Base-by-base conservation (phyloP, 1,284 basidiomycete species). In the Gomphus bonarii region DNA sequence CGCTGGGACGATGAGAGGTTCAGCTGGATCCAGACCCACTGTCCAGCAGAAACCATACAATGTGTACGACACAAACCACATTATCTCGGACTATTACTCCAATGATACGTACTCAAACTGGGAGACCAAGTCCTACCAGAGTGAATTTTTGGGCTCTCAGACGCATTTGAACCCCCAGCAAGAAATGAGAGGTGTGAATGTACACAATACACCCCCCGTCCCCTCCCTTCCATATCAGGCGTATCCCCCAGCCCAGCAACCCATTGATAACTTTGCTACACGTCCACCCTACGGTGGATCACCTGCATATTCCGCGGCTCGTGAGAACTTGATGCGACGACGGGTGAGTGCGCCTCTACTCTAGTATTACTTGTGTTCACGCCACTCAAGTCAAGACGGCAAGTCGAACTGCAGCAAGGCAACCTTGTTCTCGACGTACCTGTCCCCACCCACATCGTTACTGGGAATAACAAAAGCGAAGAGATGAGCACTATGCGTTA, bases 401-500 rank as follows among this genome's bases (percentile, higher is more conserved):
- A 91, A 64, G 84, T 94, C 61, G 85, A 85, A 64, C 80, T 95
- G 42, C 77, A 84, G 69, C 77, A 92, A 59, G 90, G 89, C 36
- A 93, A 93, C 69, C 73, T 93, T 49, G 85, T 92, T 33, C 78
- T 92, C 62, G 90, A 92, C 66, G 81, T 90, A 57, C 81, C 79
- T 18, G 89, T 90, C 3, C 89, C 91, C 4, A 79, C 79, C 46
- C 80, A 84, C 61, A 91, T 91, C 64, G 72, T 94, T 33, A 88
- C 88, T 3, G 77, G 76, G 52, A 79, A 79, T 68, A 74, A 72
- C 46, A 77, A 77, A 63, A 74, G 73, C 30, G 89, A 91, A 59
- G 91, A 93, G 68, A 86, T 88, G 76, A 81, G 82, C 57, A 90
- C 86, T 72, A 80, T 95, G 80, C 75, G 92, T 44, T 95, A 95